Base-by-base conservation (phyloP, 192 early-diverging fungal genomes). In the Entomortierella parvispora region DNA sequence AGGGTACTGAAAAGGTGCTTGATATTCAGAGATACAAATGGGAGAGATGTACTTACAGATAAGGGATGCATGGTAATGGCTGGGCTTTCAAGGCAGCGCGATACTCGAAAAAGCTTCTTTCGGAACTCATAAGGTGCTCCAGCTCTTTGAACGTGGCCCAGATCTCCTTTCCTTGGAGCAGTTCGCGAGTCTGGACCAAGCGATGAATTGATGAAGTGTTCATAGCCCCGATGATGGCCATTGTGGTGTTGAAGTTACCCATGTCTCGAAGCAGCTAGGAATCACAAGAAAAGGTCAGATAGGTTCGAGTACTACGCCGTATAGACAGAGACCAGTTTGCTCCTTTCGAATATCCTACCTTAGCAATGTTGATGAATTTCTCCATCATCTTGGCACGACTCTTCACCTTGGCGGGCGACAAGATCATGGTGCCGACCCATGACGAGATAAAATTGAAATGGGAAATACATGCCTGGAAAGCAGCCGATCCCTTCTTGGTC, bases 181-280 rank as follows among this genome's bases (percentile, higher is more conserved):
- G 33, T 37, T 86, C 82, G 4, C 85, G 79, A 8, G 93, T 94
- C 26, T 88, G 88, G n/a, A 78, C 81, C 34, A 94, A 62, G 3
- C 93, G 80, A 43, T 83, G 62, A 47, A 94, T 81, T 0, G 93
- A 80, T 0, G 87, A 86, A 58, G 81, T 87, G 43, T 89, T 92
- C 53, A 94, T 82, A 9, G 89, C 93, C 11, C 86, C 89, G n/a
- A 94, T 69, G 18, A 94, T 82, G 2, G 92, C 90, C 91, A 93
- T 92, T 9, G 91, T 83, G 1, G 90, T 89, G 70, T 94, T 94
- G 69, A 87, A 94, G 58, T 94, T 94, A 58, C 91, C 90, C 59
- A 77, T 77, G 46, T 84, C 80, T n/a, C 90, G 81, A 3, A 93
- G 74, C 18, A 86, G 70, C 89, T 92, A n/a, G n/a, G n/a, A n/a